Evolutionary conservation across 768 basidiomycete genomes (phyloP), one percentile per base, ranked within the genome.

Genomic region (Boletus sp.): DNA sequence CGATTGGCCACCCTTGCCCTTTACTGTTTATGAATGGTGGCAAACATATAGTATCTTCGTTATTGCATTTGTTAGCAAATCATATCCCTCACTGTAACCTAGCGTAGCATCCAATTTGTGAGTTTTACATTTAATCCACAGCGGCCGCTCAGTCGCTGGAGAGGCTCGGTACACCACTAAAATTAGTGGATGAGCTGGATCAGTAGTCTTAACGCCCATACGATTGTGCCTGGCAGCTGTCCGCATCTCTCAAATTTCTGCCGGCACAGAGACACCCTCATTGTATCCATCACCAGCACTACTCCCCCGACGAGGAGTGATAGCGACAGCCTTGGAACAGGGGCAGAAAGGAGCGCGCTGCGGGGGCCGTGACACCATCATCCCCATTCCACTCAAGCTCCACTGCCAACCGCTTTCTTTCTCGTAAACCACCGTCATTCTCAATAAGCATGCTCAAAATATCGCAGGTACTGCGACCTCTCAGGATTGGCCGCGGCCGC

Each of bases 21-120:
- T 52, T 45, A 48, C 18, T 48, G 32, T 60, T 55, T 49, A 52
- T 55, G 50, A 50, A 44, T 47, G 33, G 57, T 56, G 47, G 47
- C 56, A 42, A 56, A 30, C 59, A 39, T 67, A 64, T 56, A 50
- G 55, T 72, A 70, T 68, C 54, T 67, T 69, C 40, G 59, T 64
- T 67, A 68, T 59, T 63, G 62, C 69, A 71, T 70, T 59, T 71
- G 57, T 67, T 60, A 50, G 54, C 68, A 61, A 54, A 62, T 52
- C 63, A 72, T 73, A 72, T 72, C 68, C 70, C 24, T 58, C 72
- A 72, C 60, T 72, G 71, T 72, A 72, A 57, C 70, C 40, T 73
- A 71, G 51, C 64, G 64, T 72, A 73, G 68, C 72, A 73, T 63
- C 40, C 63, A 54, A 56, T 56, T 51, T 47, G 54, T 57, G 47